Conservation (phyloP, 1,284 basidiomycete genomes). For the Austroboletus novae-zelandiae region DNA sequence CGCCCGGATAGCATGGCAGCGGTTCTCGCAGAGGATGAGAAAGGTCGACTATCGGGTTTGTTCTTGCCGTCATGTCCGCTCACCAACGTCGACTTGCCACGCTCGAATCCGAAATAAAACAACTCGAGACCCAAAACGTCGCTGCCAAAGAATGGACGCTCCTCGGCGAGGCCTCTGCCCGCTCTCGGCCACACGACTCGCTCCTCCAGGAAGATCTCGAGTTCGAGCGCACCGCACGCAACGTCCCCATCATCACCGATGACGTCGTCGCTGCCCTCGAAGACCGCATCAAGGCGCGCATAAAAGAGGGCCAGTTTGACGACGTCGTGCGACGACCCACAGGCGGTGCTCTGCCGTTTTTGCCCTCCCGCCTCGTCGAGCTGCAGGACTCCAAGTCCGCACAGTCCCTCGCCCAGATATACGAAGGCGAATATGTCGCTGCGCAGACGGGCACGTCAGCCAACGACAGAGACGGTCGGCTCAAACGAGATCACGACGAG, state of each 20-base stretch:
- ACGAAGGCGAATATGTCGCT: conserved; percentile 89
- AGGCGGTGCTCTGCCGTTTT: conserved; percentile 74
- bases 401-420: conserved; percentile 93
- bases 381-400: conserved; percentile 86
- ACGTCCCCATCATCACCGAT: conserved; percentile 88
- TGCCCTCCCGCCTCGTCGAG: conserved; percentile 89
- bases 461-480: conserved; percentile 86
- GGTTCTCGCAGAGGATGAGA: conserved; percentile 24
- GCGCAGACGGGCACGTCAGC: conserved; percentile 51
- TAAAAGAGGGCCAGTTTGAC: conserved; percentile 86
- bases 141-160: conserved; percentile 84
- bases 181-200: conserved; percentile 86
- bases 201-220: conserved; percentile 94
- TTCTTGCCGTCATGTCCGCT: conserved; percentile 42
- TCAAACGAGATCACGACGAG: conserved; percentile 87
- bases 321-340: conserved; percentile 84
- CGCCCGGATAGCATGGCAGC: conserved; percentile 30
- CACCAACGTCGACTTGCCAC: conserved; percentile 63
- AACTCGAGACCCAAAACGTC: conserved; percentile 71
- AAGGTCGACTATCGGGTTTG: conserved; percentile 24
- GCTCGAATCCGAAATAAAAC: conserved; percentile 65
- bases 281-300: conserved; percentile 88
- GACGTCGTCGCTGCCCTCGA: conserved; percentile 83
- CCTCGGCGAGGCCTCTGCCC: conserved; percentile 86
- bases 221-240: conserved; percentile 88